These are phyloP conservation scores for Calonectria pauciramosa DNA, from an alignment of 2,329 filamentous ascomycete species.

Conservation along the genomic window DNA sequence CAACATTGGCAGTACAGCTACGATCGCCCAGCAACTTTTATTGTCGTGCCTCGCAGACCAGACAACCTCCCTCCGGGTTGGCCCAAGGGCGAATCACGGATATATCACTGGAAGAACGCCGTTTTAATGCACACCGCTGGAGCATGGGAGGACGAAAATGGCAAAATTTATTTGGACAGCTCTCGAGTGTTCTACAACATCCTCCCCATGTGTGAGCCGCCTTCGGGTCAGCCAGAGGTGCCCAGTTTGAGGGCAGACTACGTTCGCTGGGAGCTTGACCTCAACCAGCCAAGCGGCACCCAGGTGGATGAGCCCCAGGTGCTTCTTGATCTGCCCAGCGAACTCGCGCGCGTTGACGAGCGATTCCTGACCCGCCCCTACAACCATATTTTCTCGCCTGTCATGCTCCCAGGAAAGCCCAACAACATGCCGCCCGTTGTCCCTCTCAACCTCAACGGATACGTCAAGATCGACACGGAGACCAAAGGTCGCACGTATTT, in stretches of 20 bases:
- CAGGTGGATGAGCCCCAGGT: not conserved
- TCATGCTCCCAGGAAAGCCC: not conserved
- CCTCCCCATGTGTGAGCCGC: not conserved
- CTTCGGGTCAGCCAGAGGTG: not conserved
- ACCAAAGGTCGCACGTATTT: not conserved
- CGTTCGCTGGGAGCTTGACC: not conserved
- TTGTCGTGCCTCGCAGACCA: not conserved
- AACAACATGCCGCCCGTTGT: not conserved
- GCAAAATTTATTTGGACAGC: not conserved
- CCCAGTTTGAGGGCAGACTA: not conserved
- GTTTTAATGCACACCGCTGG: not conserved
- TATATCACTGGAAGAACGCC: not conserved
- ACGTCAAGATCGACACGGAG: not conserved
- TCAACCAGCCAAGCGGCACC: not conserved
- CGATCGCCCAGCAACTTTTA: not conserved
- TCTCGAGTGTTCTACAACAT: not conserved
- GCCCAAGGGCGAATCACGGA: not conserved
- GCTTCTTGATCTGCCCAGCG: not conserved
- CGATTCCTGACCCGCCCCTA: not conserved
- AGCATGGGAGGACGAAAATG: not conserved
- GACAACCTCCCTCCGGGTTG: not conserved
- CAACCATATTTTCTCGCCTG: not conserved
- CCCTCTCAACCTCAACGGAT: not conserved
- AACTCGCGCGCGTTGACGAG: not conserved
- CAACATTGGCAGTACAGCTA: conserved; percentile 2